phyloP scores from a whole-genome alignment of 495 filamentous ascomycete genomes.

The Opeltia flavorubescens region DNA sequence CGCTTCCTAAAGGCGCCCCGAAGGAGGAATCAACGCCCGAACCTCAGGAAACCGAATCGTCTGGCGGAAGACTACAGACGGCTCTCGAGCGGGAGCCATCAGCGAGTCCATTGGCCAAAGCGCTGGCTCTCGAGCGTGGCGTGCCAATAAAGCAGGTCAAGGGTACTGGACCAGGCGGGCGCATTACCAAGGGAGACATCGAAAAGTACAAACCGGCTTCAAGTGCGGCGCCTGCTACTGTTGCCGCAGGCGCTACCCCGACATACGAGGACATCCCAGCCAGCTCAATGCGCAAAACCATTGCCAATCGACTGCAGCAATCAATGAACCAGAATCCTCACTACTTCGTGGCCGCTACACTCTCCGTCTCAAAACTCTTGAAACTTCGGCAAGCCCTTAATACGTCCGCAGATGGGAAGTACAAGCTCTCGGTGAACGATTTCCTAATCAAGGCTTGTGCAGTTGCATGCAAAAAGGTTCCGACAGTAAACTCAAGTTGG shows the following conservation, averaged over 20 bases:
- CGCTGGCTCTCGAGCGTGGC: slow-evolving; percentile 73
- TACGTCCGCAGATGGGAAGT: slow-evolving; percentile 71
- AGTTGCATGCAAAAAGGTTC: slow-evolving; percentile 80
- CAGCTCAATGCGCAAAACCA: slow-evolving; percentile 93
- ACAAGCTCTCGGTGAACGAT: slow-evolving; percentile 98
- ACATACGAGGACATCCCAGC: slow-evolving; percentile 74
- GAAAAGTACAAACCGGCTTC: slow-evolving; percentile 60
- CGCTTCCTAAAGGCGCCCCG: slow-evolving; percentile 25
- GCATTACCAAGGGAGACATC: slow-evolving; percentile 82
- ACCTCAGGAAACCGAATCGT: slow-evolving; percentile 57
- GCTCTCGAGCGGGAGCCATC: slow-evolving; percentile 66
- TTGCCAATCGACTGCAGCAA: slow-evolving; percentile 79
- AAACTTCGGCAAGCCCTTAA: slow-evolving; percentile 95
- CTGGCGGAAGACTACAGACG: slow-evolving; percentile 65
- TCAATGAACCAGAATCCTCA: slow-evolving; percentile 89
- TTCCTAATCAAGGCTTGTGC: slow-evolving; percentile 96
- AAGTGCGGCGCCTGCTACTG: slow-evolving; percentile 26
- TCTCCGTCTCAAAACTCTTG: slow-evolving; percentile 86
- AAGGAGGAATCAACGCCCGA: slow-evolving; percentile 38
- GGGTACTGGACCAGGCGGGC: slow-evolving; percentile 74
- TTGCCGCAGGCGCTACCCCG: slow-evolving; percentile 39
- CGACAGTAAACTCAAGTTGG: slow-evolving; percentile 92
- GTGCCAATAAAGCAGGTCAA: slow-evolving; percentile 67
- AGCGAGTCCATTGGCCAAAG: slow-evolving; percentile 61
- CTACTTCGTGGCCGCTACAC: slow-evolving; percentile 81